phyloP scores from a whole-genome alignment of 1,284 basidiomycete genomes.

The Agaricales sp. region DNA sequence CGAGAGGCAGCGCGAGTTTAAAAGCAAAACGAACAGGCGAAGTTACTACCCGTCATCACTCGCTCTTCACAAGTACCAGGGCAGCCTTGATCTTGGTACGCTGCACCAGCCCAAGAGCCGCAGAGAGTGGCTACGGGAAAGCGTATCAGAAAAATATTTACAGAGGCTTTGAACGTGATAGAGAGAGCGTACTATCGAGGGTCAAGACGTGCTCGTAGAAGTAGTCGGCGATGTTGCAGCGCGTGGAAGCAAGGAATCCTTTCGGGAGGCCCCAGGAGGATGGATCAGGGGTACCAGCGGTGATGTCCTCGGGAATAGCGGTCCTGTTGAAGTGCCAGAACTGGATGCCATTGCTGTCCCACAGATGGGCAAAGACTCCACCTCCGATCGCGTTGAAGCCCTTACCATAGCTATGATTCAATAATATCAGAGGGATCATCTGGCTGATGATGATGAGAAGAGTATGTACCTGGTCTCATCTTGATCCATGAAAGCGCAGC shows the following conservation, averaged over 20 bases:
- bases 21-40: conserved; percentile 32
- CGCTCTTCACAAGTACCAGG: conserved; percentile 59
- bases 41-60: conserved; percentile 58
- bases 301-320: conserved; percentile 64
- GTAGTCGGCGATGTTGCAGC: conserved; percentile 56
- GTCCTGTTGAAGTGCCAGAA: conserved; percentile 71
- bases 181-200: conserved; percentile 48
- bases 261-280: conserved; percentile 55
- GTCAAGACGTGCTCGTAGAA: conserved; percentile 63
- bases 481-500: conserved; percentile 53
- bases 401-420: conserved; percentile 55
- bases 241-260: conserved; percentile 51
- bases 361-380: conserved; percentile 69
- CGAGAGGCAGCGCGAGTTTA: background rate
- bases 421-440: too few species aligned
- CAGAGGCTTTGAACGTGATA: background rate
- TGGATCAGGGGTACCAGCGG: conserved; percentile 44
- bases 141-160: background rate
- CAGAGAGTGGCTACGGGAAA: conserved; percentile 33
- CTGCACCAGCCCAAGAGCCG: conserved; percentile 53
- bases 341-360: conserved; percentile 57
- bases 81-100: conserved; percentile 49
- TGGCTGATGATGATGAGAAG: too few species aligned
- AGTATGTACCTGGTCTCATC: background rate
- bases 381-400: conserved; percentile 60